A percentile compares a stretch with the other conserved stretches of the same genome.
Evolutionary conservation across 305 asterid species (phyloP).

Genomic region (Caryopteris hybrid): DNA sequence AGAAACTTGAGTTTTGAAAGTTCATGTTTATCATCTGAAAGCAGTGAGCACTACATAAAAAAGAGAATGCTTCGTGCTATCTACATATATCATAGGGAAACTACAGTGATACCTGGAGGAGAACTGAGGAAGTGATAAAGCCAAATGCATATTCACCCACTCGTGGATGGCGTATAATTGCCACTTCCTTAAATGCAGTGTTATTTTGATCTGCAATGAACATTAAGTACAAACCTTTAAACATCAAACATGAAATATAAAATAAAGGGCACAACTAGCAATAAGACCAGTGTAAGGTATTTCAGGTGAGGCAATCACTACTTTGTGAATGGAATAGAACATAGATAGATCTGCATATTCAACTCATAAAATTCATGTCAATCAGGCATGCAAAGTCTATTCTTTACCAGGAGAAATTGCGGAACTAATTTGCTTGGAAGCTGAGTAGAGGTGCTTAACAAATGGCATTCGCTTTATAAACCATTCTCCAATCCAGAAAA

Average conservation of each 20-base stretch:
- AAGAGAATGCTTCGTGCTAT: background rate
- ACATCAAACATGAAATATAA: background rate
- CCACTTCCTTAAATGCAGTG: constrained; percentile 93
- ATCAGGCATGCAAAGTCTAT: constrained; percentile 2
- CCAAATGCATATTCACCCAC: constrained; percentile 98
- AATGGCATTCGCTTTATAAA: constrained; percentile 87
- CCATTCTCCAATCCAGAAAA: constrained; percentile 95
- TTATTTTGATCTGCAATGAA: constrained; percentile 67
- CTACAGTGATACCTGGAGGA: constrained; percentile 63
- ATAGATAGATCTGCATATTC: constrained; percentile 11
- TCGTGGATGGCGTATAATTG: constrained; percentile 88
- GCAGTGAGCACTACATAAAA: background rate
- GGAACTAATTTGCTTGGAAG: constrained; percentile 92
- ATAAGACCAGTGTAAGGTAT: no score
- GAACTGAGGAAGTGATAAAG: constrained; percentile 82
- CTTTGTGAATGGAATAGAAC: background rate
- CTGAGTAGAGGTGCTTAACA: constrained; percentile 69
- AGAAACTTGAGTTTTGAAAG: background rate
- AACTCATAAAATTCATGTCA: background rate
- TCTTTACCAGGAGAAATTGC: constrained; percentile 86
- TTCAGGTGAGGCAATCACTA: no score
- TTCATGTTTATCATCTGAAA: background rate
- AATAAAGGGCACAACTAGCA: background rate
- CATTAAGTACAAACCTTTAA: constrained; percentile 16
- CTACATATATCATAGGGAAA: background rate